phyloP scores from a whole-genome alignment of 176 grass and related monocot species.

The Ananas comosus region DNA sequence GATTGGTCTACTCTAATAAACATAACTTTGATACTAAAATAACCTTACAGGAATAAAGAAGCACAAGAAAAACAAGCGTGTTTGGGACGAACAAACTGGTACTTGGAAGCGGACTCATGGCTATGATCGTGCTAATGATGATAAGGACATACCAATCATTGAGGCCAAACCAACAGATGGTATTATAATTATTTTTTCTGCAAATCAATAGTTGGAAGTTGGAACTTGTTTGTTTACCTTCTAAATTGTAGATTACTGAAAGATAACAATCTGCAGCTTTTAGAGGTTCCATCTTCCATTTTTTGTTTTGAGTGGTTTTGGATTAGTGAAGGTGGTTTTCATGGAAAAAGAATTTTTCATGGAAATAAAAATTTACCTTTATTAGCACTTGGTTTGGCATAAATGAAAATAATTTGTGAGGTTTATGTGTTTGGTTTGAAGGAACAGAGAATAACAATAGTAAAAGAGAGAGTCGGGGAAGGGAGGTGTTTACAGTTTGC shows the following conservation, averaged over 20 bases:
- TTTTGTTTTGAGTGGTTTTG: background rate
- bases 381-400: too few relatives aligned
- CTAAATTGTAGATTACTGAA: background rate
- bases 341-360: too few relatives aligned
- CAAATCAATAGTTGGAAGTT: background rate
- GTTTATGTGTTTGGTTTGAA: too few relatives aligned
- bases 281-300: background rate
- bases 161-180: conserved; percentile 69
- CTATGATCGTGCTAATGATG: conserved; percentile 93
- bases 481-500: too few relatives aligned
- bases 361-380: too few relatives aligned
- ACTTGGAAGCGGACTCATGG: conserved; percentile 79
- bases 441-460: too few relatives aligned
- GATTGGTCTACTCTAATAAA: background rate
- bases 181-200: conserved; percentile 19
- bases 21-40: background rate
- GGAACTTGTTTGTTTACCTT: background rate
- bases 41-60: conserved; percentile 52
- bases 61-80: conserved; percentile 73
- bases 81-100: conserved; percentile 73
- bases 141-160: conserved; percentile 75
- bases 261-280: background rate
- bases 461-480: too few relatives aligned
- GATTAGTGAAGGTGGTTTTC: too few relatives aligned
- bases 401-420: too few relatives aligned